A percentile compares a stretch with the other conserved stretches of the same genome.
These are phyloP conservation scores for Calonectria crousiana DNA, from an alignment of 2,329 filamentous ascomycete genomes.

Conservation along the genomic window DNA sequence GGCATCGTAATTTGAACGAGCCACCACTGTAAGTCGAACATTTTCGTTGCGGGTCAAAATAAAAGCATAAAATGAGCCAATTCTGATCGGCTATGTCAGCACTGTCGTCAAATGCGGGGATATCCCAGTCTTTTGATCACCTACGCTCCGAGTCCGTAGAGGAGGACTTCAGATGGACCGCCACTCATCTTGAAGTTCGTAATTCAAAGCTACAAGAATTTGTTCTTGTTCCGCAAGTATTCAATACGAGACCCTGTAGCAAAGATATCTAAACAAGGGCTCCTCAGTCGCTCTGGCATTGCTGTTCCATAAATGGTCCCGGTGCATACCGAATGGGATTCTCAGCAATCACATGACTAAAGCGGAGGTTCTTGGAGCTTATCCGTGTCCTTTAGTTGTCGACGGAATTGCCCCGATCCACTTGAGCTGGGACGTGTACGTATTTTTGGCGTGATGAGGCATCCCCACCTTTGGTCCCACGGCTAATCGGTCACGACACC, in stretches of 20 bases:
- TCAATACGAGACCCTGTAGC: too few relatives aligned
- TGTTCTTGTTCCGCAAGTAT: background rate
- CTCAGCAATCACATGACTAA: background rate
- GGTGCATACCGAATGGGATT: background rate
- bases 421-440: background rate
- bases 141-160: slow-evolving; percentile 68
- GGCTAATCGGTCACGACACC: background rate
- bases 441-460: background rate
- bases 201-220: background rate
- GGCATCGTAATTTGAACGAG: slow-evolving; percentile 69
- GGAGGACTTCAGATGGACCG: slow-evolving; percentile 50
- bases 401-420: background rate
- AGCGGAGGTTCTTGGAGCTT: background rate
- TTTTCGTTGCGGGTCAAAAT: slow-evolving; percentile 58
- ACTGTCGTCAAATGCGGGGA: background rate
- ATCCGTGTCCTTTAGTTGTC: background rate
- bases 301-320: background rate
- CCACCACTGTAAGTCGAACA: slow-evolving; percentile 69
- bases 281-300: background rate
- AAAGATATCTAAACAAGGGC: background rate
- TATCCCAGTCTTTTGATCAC: slow-evolving; percentile 36
- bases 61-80: slow-evolving; percentile 70
- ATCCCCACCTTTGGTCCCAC: background rate
- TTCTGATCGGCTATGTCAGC: slow-evolving; percentile 50
- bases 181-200: slow-evolving; percentile 49